These are phyloP conservation scores for Dipteronia sinensis DNA, from an alignment of 345 rosid species.

Conservation along the genomic window DNA sequence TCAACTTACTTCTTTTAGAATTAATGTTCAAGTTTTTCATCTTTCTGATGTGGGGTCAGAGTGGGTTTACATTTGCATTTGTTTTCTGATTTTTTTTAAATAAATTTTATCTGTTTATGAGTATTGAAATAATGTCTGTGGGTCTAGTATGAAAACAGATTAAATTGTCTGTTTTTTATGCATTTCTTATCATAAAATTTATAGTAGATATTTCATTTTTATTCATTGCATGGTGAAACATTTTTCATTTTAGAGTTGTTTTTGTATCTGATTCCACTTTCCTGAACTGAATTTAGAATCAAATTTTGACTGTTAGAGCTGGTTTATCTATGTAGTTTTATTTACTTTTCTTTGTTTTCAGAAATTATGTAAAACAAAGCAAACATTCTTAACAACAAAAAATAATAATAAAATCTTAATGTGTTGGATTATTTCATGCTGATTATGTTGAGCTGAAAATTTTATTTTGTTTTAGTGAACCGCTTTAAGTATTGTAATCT, in stretches of 20 bases:
- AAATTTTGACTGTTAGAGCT: background rate
- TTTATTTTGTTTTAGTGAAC: background rate
- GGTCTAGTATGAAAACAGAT: background rate
- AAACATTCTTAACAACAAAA: background rate
- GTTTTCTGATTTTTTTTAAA: background rate
- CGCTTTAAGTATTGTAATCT: background rate
- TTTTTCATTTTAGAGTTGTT: background rate
- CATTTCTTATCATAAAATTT: too few relatives aligned
- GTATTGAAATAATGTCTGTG: background rate
- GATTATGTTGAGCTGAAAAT: background rate
- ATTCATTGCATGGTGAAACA: background rate
- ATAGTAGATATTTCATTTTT: background rate
- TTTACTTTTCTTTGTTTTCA: background rate
- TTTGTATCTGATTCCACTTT: slow-evolving; percentile 5
- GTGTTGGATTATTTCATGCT: background rate
- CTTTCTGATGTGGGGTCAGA: too few relatives aligned
- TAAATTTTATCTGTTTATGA: too few relatives aligned
- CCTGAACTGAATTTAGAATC: background rate
- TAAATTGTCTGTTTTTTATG: background rate
- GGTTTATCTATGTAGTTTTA: background rate
- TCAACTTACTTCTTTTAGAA: background rate
- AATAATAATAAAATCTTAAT: background rate
- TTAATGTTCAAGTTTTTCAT: background rate
- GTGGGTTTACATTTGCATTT: background rate
- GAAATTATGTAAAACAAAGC: background rate